Conservation (phyloP, 306 rosid species). For the Medicago truncatula region MtrunA17r5.0-ANR NC_053049.1:32800501-32801000, state of each 20-base stretch:
- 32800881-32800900: slow-evolving; percentile 72
- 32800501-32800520: slow-evolving; percentile 18
- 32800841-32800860: slow-evolving; percentile 79
- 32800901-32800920: slow-evolving; percentile 29
- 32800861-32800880: slow-evolving; percentile 93
- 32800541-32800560: too few species aligned
- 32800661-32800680: too few species aligned
- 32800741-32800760: slow-evolving; percentile 31
- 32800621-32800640: too few species aligned
- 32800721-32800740: slow-evolving; percentile 13
- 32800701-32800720: slow-evolving; percentile 18
- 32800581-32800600: too few species aligned
- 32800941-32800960: too few species aligned
- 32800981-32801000: too few species aligned
- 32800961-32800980: too few species aligned
- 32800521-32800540: not conserved
- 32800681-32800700: slow-evolving; percentile 12
- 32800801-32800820: slow-evolving; percentile 17
- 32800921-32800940: slow-evolving; percentile 4
- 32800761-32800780: too few species aligned
- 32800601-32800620: too few species aligned
- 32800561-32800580: too few species aligned
- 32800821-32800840: slow-evolving; percentile 87
- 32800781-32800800: too few species aligned
- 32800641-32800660: too few species aligned